Base-by-base conservation (phyloP, 2,329 filamentous ascomycete species). In the Penicillium paneum region DNA sequence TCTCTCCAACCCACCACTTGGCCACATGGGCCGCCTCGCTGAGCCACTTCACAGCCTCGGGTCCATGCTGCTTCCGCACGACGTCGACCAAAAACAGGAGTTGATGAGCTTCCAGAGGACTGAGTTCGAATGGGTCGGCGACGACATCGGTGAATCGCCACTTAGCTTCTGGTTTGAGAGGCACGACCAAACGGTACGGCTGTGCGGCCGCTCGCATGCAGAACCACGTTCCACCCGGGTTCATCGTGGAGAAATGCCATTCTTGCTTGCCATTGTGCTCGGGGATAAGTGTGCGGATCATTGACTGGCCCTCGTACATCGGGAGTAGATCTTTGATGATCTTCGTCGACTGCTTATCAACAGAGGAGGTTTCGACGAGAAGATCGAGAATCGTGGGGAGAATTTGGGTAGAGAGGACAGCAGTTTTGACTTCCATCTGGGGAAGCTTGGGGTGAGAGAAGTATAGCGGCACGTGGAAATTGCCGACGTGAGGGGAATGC, bases 191-290 rank as follows among this genome's bases (percentile, higher is more conserved):
- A 82, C 80, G 56, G 95, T 82, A 72, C 40, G 72, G 78, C 91
- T 90, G 64, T 86, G 85, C 91, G 87, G 97, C 60, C 77, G 81
- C 15, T 85, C 86, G 73, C 90, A 86, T 62, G 80, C 78, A 58
- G 80, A 81, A 72, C 88, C 87, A 63, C 1, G 68, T 65, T 21
- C 70, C 69, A 3, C 71, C 71, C 7, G 70, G 63, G 53, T 73
- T 73, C 57, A 73, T 72, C 19, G 71, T 63, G 15, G 63, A 66
- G 55, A 73, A 67, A 26, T 72, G 69, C 65, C 70, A 73, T 42
- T 67, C 62, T 29, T 66, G 58, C 3, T 72, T 69, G 10, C 70
- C 71, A 44, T 71, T 66, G n/a, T 72, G 64, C 12, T 65, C 55
- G 12, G 67, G 48, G 32, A 71, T 66, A 49, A 71, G 75, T 1